Evolutionary conservation across 768 basidiomycete species (phyloP).

Genomic region (Suillus weaverae): DNA sequence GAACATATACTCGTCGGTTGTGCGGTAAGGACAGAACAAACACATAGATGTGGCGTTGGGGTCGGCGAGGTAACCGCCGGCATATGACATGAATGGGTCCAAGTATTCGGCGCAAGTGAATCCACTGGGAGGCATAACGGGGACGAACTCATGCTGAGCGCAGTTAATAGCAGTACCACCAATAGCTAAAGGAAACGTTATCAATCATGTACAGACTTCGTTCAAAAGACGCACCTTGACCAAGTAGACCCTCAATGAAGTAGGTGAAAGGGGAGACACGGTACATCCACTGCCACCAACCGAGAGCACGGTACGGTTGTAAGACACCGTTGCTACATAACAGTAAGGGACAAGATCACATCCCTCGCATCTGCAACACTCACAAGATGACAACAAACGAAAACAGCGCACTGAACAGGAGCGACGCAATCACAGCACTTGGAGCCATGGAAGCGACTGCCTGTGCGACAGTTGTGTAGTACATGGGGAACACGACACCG

Average conservation of each 20-base stretch:
- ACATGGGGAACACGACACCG: constrained; percentile 55
- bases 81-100: constrained; percentile 36
- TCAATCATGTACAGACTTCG: too few relatives aligned
- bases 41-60: constrained; percentile 40
- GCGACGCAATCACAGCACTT: constrained; percentile 56
- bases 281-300: constrained; percentile 78
- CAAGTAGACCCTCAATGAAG: constrained; percentile 8
- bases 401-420: constrained; percentile 59
- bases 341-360: neutral
- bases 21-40: constrained; percentile 53
- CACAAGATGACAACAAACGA: constrained; percentile 65
- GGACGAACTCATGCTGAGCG: constrained; percentile 58
- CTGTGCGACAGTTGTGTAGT: constrained; percentile 62
- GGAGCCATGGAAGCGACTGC: constrained; percentile 63
- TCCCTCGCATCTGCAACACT: constrained; percentile 12
- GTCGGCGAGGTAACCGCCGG: constrained; percentile 50
- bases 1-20: constrained; percentile 52
- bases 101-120: constrained; percentile 50
- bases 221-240: constrained; percentile 41
- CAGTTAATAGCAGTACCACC: constrained; percentile 55
- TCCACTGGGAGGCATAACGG: constrained; percentile 47
- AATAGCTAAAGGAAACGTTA: constrained; percentile 39
- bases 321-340: constrained; percentile 54
- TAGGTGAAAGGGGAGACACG: neutral
- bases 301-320: constrained; percentile 60